phyloP scores from a whole-genome alignment of 495 filamentous ascomycete species.

The Lophiostoma macrostomum region DNA sequence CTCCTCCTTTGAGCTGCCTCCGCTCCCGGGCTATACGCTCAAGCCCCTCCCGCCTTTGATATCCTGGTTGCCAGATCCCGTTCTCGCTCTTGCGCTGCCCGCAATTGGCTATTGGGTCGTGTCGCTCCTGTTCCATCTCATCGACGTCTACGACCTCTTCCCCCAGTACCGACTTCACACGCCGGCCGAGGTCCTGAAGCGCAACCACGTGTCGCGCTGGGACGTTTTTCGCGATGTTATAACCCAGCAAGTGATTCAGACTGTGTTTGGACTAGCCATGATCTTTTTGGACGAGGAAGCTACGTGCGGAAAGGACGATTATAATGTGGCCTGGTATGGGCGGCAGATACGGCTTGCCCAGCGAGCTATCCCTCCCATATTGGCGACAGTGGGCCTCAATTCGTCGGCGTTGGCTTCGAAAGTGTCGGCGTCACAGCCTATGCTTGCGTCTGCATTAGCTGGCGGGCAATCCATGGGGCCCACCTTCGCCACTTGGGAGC shows the following conservation, averaged over 20 bases:
- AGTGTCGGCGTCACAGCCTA: constrained; percentile 49
- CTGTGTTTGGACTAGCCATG: constrained; percentile 59
- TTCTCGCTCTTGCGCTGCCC: constrained; percentile 69
- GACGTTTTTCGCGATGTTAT: constrained; percentile 85
- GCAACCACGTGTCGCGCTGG: constrained; percentile 79
- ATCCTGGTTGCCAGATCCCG: constrained; percentile 74
- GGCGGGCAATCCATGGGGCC: constrained; percentile 70
- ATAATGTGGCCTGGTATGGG: constrained; percentile 81
- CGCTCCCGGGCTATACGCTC: constrained; percentile 70
- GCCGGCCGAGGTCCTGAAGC: constrained; percentile 77
- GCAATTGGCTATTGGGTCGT: constrained; percentile 83
- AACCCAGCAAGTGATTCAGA: constrained; percentile 85
- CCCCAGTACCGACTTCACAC: constrained; percentile 89
- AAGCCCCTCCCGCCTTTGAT: constrained; percentile 66
- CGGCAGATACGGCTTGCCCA: constrained; percentile 69
- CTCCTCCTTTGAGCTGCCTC: constrained; percentile 56
- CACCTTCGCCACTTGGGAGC: constrained; percentile 68
- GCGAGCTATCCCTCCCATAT: constrained; percentile 59
- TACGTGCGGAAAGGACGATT: constrained; percentile 69
- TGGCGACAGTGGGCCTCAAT: constrained; percentile 46
- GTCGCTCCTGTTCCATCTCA: constrained; percentile 80
- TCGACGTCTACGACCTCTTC: constrained; percentile 79
- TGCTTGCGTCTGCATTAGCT: constrained; percentile 64
- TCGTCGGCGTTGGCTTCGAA: constrained; percentile 42
- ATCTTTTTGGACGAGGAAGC: constrained; percentile 63